Evolutionary conservation across 768 basidiomycete species (phyloP).

Genomic region (Lactifluus rugatus): DNA sequence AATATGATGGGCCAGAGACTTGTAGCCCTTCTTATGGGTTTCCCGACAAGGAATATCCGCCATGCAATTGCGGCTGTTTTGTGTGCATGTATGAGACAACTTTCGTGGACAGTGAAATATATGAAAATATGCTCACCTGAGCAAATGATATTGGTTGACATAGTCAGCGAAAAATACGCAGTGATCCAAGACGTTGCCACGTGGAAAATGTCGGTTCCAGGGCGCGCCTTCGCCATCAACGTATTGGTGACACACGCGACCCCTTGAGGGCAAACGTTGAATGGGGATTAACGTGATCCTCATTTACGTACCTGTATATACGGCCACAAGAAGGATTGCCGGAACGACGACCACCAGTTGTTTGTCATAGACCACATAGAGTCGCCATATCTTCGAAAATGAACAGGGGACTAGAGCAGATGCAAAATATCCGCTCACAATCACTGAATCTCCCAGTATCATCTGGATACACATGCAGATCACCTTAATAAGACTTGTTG

Average conservation of each 20-base stretch:
- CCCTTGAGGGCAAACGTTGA: not conserved
- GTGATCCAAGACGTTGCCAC: not conserved
- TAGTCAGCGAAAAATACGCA: not conserved
- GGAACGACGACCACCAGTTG: not conserved
- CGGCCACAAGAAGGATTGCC: not conserved
- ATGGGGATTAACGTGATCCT: not conserved
- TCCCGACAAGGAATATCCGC: not conserved
- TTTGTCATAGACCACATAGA: slow-evolving; percentile 1
- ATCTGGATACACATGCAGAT: not conserved
- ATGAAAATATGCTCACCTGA: not conserved
- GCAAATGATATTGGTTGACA: not conserved
- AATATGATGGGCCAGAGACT: not conserved
- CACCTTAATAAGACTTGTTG: not conserved
- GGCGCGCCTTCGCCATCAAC: not conserved
- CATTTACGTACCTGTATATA: slow-evolving; percentile 1
- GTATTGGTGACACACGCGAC: not conserved
- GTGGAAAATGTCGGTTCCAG: not conserved
- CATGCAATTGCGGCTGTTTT: not conserved
- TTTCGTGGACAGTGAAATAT: not conserved
- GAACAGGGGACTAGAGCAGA: not conserved
- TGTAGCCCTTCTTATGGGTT: not conserved
- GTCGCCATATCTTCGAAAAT: slow-evolving; percentile 5
- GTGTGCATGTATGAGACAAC: not conserved
- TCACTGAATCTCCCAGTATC: not conserved
- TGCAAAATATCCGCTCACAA: not conserved